phyloP scores from a whole-genome alignment of 1,284 basidiomycete genomes.

The Papiliotrema flavescens region DNA sequence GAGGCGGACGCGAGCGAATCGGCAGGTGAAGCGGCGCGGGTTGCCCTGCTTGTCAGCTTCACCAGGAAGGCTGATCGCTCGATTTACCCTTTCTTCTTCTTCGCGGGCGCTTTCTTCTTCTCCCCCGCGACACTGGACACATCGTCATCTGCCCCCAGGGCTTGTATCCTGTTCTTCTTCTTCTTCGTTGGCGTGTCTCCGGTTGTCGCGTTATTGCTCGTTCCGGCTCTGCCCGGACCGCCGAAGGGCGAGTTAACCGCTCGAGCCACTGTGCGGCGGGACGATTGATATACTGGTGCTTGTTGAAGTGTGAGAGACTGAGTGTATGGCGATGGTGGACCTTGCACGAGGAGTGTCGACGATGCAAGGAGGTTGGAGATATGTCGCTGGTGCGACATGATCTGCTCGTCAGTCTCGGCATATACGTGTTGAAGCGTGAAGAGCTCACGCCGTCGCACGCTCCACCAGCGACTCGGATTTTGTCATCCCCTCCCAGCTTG shows the following conservation, averaged over 20 bases:
- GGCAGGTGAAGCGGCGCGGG: slow-evolving; percentile 38
- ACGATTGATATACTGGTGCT: slow-evolving; percentile 55
- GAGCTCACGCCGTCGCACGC: slow-evolving; percentile 74
- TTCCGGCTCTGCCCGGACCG: slow-evolving; percentile 4
- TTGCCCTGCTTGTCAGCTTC: slow-evolving; percentile 14
- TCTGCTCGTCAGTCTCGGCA: slow-evolving; percentile 39
- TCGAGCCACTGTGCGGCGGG: slow-evolving; percentile 31
- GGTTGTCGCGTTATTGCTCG: slow-evolving; percentile 3
- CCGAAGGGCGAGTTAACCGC: slow-evolving; percentile 40
- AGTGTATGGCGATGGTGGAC: slow-evolving; percentile 49
- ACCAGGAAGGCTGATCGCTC: not conserved
- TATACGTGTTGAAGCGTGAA: not conserved
- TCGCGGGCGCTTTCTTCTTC: slow-evolving; percentile 36
- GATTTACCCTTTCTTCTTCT: slow-evolving; percentile 43
- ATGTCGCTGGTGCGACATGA: slow-evolving; percentile 68
- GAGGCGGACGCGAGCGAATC: slow-evolving; percentile 42
- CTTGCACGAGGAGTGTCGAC: slow-evolving; percentile 52
- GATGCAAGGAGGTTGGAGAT: slow-evolving; percentile 52
- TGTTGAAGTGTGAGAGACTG: slow-evolving; percentile 62
- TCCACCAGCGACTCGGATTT: slow-evolving; percentile 92
- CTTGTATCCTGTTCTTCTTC: slow-evolving; percentile 39
- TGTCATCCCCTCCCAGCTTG: slow-evolving; percentile 96
- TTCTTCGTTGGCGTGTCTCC: slow-evolving; percentile 41
- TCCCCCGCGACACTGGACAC: slow-evolving; percentile 31
- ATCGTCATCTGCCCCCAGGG: slow-evolving; percentile 43